These are phyloP conservation scores for Buddleja alternifolia DNA, from an alignment of 257 asterid species.

Conservation along the genomic window DNA sequence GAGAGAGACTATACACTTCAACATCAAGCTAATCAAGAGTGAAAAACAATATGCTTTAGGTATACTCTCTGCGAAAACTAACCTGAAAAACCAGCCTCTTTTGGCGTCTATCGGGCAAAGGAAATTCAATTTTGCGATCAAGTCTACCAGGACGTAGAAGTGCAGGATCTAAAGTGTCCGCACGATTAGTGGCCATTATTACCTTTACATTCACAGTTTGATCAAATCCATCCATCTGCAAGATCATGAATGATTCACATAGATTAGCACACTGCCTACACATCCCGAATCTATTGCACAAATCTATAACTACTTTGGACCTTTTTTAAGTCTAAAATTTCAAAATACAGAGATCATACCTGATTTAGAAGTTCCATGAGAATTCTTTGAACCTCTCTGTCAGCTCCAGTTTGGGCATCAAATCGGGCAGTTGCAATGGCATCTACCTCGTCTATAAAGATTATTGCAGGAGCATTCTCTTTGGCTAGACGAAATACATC, in stretches of 20 bases:
- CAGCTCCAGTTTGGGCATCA: constrained; percentile 78
- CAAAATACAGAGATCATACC: constrained; percentile 27
- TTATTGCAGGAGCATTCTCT: constrained; percentile 72
- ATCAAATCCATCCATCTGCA: constrained; percentile 76
- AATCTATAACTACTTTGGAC: too few species aligned
- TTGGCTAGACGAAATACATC: constrained; percentile 70
- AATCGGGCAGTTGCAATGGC: constrained; percentile 72
- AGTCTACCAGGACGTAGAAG: constrained; percentile 79
- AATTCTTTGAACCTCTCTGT: constrained; percentile 69
- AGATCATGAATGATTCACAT: too few species aligned
- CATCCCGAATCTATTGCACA: too few species aligned
- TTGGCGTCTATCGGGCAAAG: constrained; percentile 74
- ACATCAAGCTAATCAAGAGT: neutral
- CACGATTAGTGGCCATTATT: constrained; percentile 71
- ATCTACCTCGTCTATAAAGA: constrained; percentile 71
- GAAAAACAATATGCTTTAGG: too few species aligned
- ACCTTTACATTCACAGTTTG: constrained; percentile 74
- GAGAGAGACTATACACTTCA: neutral
- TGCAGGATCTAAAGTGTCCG: constrained; percentile 73
- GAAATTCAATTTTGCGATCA: constrained; percentile 71
- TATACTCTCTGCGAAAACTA: too few species aligned
- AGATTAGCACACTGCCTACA: neutral
- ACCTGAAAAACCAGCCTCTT: constrained; percentile 76
- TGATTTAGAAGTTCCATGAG: constrained; percentile 68
- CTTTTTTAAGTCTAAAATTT: neutral